A percentile compares a stretch with the other conserved stretches of the same genome.
Evolutionary conservation across 345 rosid genomes (phyloP).

Genomic region (Sonneratia alba): DNA sequence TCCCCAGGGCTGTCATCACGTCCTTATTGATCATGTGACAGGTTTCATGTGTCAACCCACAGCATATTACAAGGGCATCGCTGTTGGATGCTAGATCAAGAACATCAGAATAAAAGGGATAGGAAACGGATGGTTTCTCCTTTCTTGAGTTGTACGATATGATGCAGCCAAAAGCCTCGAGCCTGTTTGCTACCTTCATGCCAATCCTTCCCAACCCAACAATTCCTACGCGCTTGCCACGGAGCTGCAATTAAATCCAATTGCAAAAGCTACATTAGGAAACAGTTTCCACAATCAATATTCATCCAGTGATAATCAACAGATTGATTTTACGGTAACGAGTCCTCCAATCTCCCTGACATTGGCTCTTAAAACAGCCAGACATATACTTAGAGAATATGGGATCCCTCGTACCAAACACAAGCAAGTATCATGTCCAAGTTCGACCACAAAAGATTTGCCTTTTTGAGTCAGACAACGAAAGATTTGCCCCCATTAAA

Average conservation of each 20-base stretch:
- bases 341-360: no score
- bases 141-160: slow-evolving; percentile 33
- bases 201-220: slow-evolving; percentile 46
- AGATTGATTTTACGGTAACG: background rate
- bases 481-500: no score
- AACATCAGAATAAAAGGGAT: slow-evolving; percentile 22
- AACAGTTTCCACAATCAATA: background rate
- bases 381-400: no score
- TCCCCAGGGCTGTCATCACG: slow-evolving; percentile 31
- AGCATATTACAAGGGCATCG: slow-evolving; percentile 32
- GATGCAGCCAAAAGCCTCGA: slow-evolving; percentile 34
- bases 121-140: slow-evolving; percentile 20
- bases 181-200: slow-evolving; percentile 25
- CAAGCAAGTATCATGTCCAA: no score
- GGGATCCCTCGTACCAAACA: no score
- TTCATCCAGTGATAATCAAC: background rate
- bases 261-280: background rate
- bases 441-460: no score
- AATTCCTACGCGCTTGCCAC: slow-evolving; percentile 39
- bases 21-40: slow-evolving; percentile 35
- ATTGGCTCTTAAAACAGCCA: no score
- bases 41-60: slow-evolving; percentile 27
- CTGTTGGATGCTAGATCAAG: slow-evolving; percentile 29
- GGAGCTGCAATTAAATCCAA: slow-evolving; percentile 17
- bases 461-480: no score